Base-by-base conservation (phyloP, 139 green algal genomes). In the Chlamydomonas asymmetrica region DNA sequence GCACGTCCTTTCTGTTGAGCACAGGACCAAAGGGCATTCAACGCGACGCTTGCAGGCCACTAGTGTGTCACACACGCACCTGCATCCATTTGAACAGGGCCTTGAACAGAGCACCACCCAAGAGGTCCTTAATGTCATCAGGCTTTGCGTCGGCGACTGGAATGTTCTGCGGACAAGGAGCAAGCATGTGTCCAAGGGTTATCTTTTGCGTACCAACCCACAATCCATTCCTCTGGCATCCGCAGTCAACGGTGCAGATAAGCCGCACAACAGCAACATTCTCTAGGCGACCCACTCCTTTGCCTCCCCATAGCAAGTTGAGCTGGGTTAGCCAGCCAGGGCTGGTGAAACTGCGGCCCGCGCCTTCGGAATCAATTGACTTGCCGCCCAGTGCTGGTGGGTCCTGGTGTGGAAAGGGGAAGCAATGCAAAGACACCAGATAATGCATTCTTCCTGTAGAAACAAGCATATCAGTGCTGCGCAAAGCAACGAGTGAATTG, bases 101-200 rank as follows among this genome's bases (percentile, higher is more conserved):
- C 60, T 93, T 90, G 82, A 99, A 99, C 31, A 99, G 88, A 1
- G 94, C 97, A 3, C 97, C 97, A 0, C 96, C 96, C 49, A 99
- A 85, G 38, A 99, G 84, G 63, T 98, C 95, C 70, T 97, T 83
- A 63, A 99, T 97, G 83, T 99, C 94, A 2, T 97, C 93, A 23
- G 96, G 91, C 85, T 97, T 93, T 38, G 96, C 95, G 74, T 98
- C 87, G 0, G 94, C 96, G 27, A 99, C 93, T 3, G 96, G 96
- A n/a, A 97, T 91, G 61, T 97, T 95, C 91, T 94, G 88, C 59
- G n/a, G n/a, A n/a, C n/a, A n/a, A n/a, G n/a, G n/a, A n/a, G n/a
- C n/a, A n/a, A n/a, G n/a, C n/a, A n/a, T 56, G 48, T 27, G 48
- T 56, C 48, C 13, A 56, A 56, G 18, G 16, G 48, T 18, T 56